Conservation (phyloP, 2,329 filamentous ascomycete genomes). For the Stachybotrys chartarum region DNA sequence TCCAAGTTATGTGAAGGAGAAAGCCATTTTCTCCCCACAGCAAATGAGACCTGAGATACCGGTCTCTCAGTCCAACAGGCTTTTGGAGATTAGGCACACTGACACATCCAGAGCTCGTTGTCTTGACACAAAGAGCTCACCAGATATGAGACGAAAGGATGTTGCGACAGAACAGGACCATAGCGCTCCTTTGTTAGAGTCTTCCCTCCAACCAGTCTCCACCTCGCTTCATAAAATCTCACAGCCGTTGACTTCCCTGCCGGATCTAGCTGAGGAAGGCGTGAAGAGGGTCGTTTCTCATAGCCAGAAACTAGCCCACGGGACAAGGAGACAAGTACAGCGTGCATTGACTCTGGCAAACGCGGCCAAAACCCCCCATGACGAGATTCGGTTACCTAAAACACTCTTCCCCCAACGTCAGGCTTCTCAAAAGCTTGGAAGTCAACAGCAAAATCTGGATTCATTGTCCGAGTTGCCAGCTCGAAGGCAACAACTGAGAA, state of each 20-base stretch:
- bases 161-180: slow-evolving; percentile 1
- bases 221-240: no score
- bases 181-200: background rate
- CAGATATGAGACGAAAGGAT: slow-evolving; percentile 1
- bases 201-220: no score
- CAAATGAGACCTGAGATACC: background rate
- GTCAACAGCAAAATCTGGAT: background rate
- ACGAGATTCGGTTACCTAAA: no score
- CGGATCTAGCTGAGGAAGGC: no score
- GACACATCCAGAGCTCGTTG: background rate
- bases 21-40: background rate
- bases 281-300: no score
- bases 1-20: background rate
- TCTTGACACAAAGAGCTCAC: slow-evolving; percentile 1
- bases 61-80: background rate
- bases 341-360: no score
- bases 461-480: slow-evolving; percentile 6
- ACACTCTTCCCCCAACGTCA: no score
- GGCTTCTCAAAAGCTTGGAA: background rate
- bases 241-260: no score
- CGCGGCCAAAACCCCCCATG: no score
- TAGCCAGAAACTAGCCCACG: no score
- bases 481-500: slow-evolving; percentile 16
- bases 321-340: no score
- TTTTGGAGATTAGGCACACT: background rate